Base-by-base conservation (phyloP, 1,284 basidiomycete genomes). In the Mycosarcoma mackinlayi region DNA sequence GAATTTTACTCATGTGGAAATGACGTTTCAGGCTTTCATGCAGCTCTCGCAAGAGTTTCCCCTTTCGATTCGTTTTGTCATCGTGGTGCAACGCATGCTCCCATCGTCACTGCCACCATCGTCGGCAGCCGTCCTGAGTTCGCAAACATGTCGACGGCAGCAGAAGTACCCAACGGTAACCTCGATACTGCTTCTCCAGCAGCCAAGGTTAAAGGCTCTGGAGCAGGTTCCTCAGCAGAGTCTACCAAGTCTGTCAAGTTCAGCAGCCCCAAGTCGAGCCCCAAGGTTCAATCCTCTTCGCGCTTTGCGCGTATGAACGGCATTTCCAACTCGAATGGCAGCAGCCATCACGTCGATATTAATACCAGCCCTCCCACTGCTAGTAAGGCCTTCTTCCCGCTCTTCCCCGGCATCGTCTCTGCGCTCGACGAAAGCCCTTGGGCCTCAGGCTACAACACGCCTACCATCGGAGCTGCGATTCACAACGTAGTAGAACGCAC, bases 381-480 rank as follows among this genome's bases (percentile, higher is more conserved):
- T 6, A 66, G 56, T 57, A 56, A 49, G 24, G 23, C 39, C 30
- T 60, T 70, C 49, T 60, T 53, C 45, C 61, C 67, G 2, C 57
- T 70, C 16, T 55, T 64, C 23, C 67, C 67, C 4, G 67, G 67
- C 21, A 45, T 64, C 35, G 50, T 57, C 19, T 70, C 67, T 1
- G 61, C 61, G 1, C 50, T 59, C 18, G 67, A 58, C 24, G 57
- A 70, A 16, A 60, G 53, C n/a, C 67, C 67, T 1, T 70, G 67
- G 67, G 19, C 57, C 2, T 70, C 67, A 9, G 67, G 67, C 28
- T 54, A 70, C 57, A 70, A 70, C 46, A 70, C 67, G 0, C 67
- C 67, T 1, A 53, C 61, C 10, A 28, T 64, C 19, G 57, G 61
- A 1, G 35, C 14, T 18, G 38, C 61, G 6, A 31, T 70, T 16